Conservation (phyloP, 805 yeast species). For the Lachancea kluyveri region DNA sequence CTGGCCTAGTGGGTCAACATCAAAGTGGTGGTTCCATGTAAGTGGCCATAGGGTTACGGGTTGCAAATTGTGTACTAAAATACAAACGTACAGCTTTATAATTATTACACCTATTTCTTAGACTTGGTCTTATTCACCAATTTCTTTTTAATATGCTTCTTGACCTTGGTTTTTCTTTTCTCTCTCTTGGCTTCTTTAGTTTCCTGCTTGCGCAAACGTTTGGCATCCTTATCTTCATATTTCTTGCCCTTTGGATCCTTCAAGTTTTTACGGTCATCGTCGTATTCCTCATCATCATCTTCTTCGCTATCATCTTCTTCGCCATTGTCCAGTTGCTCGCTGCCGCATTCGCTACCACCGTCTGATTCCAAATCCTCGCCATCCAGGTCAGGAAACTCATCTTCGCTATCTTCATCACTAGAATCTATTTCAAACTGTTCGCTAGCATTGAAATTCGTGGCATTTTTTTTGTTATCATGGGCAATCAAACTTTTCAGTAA, state of each 20-base stretch:
- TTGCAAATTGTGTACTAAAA: constrained; percentile 1
- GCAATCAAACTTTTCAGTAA: constrained; percentile 62
- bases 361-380: constrained; percentile 26
- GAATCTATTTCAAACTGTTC: constrained; percentile 17
- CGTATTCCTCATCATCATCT: constrained; percentile 29
- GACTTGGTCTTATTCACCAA: constrained; percentile 51
- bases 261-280: constrained; percentile 32
- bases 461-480: constrained; percentile 28
- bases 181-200: constrained; percentile 76
- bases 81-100: background rate
- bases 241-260: constrained; percentile 61
- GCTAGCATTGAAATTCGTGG: constrained; percentile 18
- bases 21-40: constrained; percentile 45
- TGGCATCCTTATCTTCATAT: constrained; percentile 69
- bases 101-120: constrained; percentile 23
- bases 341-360: constrained; percentile 26
- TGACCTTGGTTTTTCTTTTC: constrained; percentile 74
- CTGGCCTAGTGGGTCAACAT: constrained; percentile 49
- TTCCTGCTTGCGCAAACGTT: constrained; percentile 65
- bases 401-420: constrained; percentile 18
- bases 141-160: constrained; percentile 77
- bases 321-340: no score
- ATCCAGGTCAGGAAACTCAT: constrained; percentile 25
- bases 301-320: constrained; percentile 33
- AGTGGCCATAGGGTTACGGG: no score